Percentiles rank a stretch among this genome's conserved stretches.
phyloP scores from a whole-genome alignment of 1,139 yeast genomes.

The Protomyces pachydermus region DNA sequence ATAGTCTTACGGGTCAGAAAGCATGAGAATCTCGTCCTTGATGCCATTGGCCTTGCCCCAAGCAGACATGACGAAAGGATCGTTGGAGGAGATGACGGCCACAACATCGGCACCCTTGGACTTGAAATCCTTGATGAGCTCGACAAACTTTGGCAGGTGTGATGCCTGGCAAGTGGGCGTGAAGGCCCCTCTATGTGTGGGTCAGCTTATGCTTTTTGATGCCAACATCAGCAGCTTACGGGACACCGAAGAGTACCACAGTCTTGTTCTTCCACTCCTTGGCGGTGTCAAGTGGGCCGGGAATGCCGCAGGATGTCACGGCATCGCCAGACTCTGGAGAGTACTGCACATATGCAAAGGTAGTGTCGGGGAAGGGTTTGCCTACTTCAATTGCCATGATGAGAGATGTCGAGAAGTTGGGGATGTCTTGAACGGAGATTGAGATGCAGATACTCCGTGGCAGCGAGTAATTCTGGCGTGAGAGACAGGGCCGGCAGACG shows the following conservation, averaged over 20 bases:
- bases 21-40: slow-evolving; percentile 36
- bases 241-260: slow-evolving; percentile 71
- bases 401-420: neutral
- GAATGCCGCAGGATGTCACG: slow-evolving; percentile 52
- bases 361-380: slow-evolving; percentile 50
- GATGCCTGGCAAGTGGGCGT: slow-evolving; percentile 81
- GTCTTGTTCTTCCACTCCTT: slow-evolving; percentile 48
- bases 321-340: slow-evolving; percentile 42
- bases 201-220: neutral
- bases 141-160: slow-evolving; percentile 73
- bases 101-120: slow-evolving; percentile 67
- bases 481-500: no score
- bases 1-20: slow-evolving; percentile 35
- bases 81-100: slow-evolving; percentile 70
- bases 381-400: slow-evolving; percentile 26
- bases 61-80: slow-evolving; percentile 65
- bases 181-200: slow-evolving; percentile 54
- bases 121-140: slow-evolving; percentile 50
- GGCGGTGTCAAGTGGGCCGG: slow-evolving; percentile 50
- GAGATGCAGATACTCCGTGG: no score
- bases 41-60: slow-evolving; percentile 43
- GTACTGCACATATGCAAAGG: slow-evolving; percentile 57
- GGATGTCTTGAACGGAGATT: neutral
- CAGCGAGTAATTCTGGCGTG: no score
- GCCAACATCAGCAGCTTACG: slow-evolving; percentile 42